A percentile compares a stretch with the other conserved stretches of the same genome.
These are phyloP conservation scores for Mycena venus DNA, from an alignment of 768 basidiomycete genomes.

Conservation along the genomic window DNA sequence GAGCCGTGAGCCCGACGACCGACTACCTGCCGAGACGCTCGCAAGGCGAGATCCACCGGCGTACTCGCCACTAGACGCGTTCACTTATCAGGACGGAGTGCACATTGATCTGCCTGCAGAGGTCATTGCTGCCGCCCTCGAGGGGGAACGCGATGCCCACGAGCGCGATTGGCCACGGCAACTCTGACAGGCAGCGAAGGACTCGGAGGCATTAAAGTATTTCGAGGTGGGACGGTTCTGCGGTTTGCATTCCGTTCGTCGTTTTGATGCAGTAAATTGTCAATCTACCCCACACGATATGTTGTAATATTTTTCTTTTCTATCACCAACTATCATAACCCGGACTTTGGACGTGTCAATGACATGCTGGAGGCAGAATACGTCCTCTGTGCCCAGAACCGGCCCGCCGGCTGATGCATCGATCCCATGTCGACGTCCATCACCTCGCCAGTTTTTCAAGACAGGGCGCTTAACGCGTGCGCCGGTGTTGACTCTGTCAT, in stretches of 20 bases:
- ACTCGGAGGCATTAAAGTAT: conserved; percentile 64
- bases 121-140: conserved; percentile 90
- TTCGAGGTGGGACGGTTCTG: background rate
- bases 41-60: conserved; percentile 82
- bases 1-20: conserved; percentile 42
- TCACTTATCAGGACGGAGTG: conserved; percentile 88
- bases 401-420: no score
- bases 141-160: conserved; percentile 77
- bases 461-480: no score
- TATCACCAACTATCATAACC: background rate
- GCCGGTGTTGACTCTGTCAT: no score
- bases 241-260: background rate
- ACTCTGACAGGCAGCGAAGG: conserved; percentile 67
- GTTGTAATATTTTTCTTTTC: conserved; percentile 35
- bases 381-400: no score
- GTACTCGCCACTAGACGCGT: conserved; percentile 92
- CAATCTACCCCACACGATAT: conserved; percentile 32
- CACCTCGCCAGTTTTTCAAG: no score
- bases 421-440: no score
- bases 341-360: no score
- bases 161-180: conserved; percentile 66
- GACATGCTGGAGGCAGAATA: no score
- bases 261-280: conserved; percentile 23
- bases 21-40: conserved; percentile 51
- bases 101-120: conserved; percentile 94